Evolutionary conservation across 2,329 filamentous ascomycete genomes (phyloP).

Genomic region (Knufia petricola): DNA sequence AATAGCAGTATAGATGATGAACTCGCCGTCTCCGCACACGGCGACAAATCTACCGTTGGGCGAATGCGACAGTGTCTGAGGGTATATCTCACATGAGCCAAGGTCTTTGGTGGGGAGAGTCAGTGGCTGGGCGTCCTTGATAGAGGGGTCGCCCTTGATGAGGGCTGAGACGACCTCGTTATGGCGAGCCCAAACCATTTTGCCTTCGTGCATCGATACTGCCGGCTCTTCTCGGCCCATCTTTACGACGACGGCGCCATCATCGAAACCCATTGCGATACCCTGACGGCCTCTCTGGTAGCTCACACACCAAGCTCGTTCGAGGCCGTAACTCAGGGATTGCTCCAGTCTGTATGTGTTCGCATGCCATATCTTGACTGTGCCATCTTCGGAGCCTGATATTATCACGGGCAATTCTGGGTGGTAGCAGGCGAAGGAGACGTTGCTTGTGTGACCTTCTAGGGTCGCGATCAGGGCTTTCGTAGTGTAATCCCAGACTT

Average conservation of each 20-base stretch:
- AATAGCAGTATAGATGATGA: conserved; percentile 95
- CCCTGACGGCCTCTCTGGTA: conserved; percentile 93
- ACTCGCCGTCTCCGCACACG: conserved; percentile 91
- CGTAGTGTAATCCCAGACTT: conserved; percentile 98
- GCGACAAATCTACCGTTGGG: conserved; percentile 86
- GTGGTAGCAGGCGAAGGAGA: conserved; percentile 96
- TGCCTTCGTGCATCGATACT: conserved; percentile 97
- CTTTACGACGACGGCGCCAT: conserved; percentile 95
- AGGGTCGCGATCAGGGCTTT: conserved; percentile 94
- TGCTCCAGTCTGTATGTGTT: conserved; percentile 96
- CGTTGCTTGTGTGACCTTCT: conserved; percentile 95
- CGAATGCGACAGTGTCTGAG: conserved; percentile 89
- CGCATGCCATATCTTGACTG: conserved; percentile 96
- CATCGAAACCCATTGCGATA: conserved; percentile 91
- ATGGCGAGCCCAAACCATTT: conserved; percentile 91
- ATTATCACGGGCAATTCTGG: conserved; percentile 95
- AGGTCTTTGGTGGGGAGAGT: conserved; percentile 85
- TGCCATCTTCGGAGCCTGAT: conserved; percentile 94
- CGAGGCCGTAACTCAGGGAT: conserved; percentile 87
- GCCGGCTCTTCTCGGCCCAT: conserved; percentile 95
- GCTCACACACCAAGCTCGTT: conserved; percentile 94
- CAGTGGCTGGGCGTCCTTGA: conserved; percentile 86
- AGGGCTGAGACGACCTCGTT: conserved; percentile 92
- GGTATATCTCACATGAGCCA: conserved; percentile 79
- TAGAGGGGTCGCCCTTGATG: conserved; percentile 75